A percentile compares a stretch with the other conserved stretches of the same genome.
Evolutionary conservation across 2,329 filamentous ascomycete genomes (phyloP).

Genomic region (Graphilbum fragrans): DNA sequence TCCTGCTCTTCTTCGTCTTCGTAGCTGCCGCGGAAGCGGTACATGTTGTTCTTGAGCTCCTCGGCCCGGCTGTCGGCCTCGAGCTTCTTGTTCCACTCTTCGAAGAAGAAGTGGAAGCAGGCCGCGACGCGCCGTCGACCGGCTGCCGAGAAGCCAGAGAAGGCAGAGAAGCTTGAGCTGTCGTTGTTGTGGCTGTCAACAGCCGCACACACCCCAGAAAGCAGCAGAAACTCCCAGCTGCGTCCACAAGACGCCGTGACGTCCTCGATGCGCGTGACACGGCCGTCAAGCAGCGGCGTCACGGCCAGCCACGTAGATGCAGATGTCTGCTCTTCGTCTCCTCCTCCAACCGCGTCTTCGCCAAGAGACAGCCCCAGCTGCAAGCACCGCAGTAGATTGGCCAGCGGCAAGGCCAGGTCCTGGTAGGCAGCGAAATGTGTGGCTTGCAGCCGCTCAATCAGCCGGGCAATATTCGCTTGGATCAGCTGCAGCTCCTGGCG

Average conservation of each 20-base stretch:
- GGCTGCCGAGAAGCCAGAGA: slow-evolving; percentile 21
- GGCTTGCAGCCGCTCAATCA: slow-evolving; percentile 60
- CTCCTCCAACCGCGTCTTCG: slow-evolving; percentile 29
- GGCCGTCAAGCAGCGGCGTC: slow-evolving; percentile 45
- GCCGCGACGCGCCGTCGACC: slow-evolving; percentile 47
- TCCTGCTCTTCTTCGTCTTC: slow-evolving; percentile 67
- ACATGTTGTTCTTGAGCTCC: slow-evolving; percentile 63
- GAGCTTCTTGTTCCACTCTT: slow-evolving; percentile 69
- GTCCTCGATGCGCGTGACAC: slow-evolving; percentile 16
- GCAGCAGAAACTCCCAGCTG: slow-evolving; percentile 37
- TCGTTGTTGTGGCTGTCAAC: slow-evolving; percentile 30
- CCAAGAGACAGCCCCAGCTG: slow-evolving; percentile 61
- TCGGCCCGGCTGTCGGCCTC: slow-evolving; percentile 64
- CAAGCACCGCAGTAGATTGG: slow-evolving; percentile 69
- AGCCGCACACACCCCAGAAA: slow-evolving; percentile 29
- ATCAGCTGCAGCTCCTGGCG: slow-evolving; percentile 36
- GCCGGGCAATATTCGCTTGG: slow-evolving; percentile 48
- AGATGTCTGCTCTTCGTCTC: slow-evolving; percentile 2
- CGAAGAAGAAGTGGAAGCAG: slow-evolving; percentile 61
- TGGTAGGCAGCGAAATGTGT: slow-evolving; percentile 67
- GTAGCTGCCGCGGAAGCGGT: slow-evolving; percentile 67
- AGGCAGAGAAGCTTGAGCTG: slow-evolving; percentile 26
- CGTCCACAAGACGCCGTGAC: slow-evolving; percentile 13
- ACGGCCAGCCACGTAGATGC: slow-evolving; percentile 26
- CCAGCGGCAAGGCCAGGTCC: slow-evolving; percentile 67